A percentile compares a stretch with the other conserved stretches of the same genome.
Evolutionary conservation across 352 stramenopile species (phyloP).

Genomic region (Globisporangium ultimum): DNA sequence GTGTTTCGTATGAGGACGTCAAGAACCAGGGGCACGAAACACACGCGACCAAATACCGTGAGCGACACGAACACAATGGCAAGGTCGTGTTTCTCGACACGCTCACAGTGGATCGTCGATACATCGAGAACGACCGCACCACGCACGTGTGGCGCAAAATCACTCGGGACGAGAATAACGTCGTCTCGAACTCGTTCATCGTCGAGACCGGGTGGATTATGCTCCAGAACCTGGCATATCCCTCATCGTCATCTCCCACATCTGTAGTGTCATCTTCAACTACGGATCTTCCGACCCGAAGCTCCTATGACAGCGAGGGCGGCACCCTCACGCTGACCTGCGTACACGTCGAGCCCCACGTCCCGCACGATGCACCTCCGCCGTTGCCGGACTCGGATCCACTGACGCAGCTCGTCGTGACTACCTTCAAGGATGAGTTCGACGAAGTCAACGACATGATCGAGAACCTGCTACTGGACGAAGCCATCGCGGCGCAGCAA

Average conservation of each 20-base stretch:
- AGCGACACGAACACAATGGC: not conserved
- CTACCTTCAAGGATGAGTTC: no score
- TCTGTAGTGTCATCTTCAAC: no score
- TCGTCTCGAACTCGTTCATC: not conserved
- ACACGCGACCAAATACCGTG: not conserved
- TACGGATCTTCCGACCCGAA: not conserved
- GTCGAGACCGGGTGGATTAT: conserved; percentile 5
- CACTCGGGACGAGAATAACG: not conserved
- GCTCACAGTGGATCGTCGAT: not conserved
- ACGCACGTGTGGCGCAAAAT: conserved; percentile 1
- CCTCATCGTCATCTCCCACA: no score
- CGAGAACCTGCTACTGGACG: no score
- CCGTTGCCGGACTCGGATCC: no score
- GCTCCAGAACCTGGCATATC: not conserved
- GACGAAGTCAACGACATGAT: no score
- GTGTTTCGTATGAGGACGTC: not conserved
- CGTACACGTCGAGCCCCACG: conserved; percentile 2
- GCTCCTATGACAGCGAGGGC: not conserved
- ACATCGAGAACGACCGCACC: conserved; percentile 2
- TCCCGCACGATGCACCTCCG: no score
- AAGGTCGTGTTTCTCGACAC: conserved; percentile 1
- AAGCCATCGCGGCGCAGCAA: no score
- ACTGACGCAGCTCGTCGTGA: no score
- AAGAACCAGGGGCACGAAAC: not conserved
- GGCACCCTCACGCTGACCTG: conserved; percentile 3